Evolutionary conservation across 768 basidiomycete species (phyloP), one percentile per base, ranked within the genome.

Genomic region (Boletellus emodensis): DNA sequence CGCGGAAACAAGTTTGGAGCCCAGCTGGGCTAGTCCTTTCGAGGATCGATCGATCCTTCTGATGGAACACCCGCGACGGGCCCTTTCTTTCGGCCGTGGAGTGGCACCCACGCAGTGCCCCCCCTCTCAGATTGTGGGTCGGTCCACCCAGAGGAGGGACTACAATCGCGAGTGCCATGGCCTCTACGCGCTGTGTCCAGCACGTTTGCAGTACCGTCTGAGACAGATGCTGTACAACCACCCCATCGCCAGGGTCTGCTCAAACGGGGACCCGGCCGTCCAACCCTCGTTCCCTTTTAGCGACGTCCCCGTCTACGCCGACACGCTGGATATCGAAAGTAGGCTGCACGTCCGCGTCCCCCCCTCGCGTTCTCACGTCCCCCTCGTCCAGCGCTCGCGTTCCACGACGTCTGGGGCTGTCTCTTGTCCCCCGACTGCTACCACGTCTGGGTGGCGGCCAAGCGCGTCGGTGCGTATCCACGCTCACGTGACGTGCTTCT

Each of bases 251-350:
- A 39, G 24, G 46, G 41, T 44, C 46, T 36, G 24, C 24, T 26
- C 24, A 26, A 26, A 3, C 24, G 24, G 24, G 24, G 24, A 26
- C 24, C n/a, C n/a, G n/a, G n/a, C 64, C 22, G 53, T 56, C 53
- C 55, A 54, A 6, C 67, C 67, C 50, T 56, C 58, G 13, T 61
- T 67, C 45, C 67, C 65, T 0, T 68, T 64, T 60, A 54, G 37
- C 43, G 58, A 66, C 12, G 59, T 57, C 14, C 58, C 56, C 40
- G 41, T 66, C 14, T 69, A 56, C 20, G 75, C 71, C 7, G 67
- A 77, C 48, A 76, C 75, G 6, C 56, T 74, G 13, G 63, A 80
- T 55, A 70, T 75, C 26, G 61, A 72, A 59, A 66, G 79, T 79
- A 62, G 75, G 24, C 24, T 65, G n/a, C 30, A 9, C 33, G 20